Conservation (phyloP, 331 rosid species). For the Quercus phellos region DNA sequence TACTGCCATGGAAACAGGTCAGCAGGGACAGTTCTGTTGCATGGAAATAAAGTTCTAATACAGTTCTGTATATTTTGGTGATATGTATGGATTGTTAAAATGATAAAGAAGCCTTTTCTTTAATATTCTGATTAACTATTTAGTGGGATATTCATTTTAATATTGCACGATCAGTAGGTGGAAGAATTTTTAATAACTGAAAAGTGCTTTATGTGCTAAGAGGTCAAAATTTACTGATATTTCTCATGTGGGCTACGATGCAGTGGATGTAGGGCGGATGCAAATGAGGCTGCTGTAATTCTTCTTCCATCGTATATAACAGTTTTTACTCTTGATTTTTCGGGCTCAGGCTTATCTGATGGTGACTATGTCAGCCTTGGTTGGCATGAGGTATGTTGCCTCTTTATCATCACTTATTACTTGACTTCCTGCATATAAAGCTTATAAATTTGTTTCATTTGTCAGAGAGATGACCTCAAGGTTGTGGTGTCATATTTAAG, state of each 20-base stretch:
- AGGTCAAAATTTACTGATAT: slow-evolving; percentile 18
- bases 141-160: not conserved
- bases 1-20: slow-evolving; percentile 99
- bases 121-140: not conserved
- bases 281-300: slow-evolving; percentile 96
- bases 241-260: slow-evolving; percentile 33
- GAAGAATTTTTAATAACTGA: not conserved
- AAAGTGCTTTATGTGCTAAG: not conserved
- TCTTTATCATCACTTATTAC: slow-evolving; percentile 18
- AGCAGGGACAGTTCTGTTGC: slow-evolving; percentile 9
- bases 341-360: slow-evolving; percentile 96
- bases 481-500: slow-evolving; percentile 80
- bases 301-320: slow-evolving; percentile 97
- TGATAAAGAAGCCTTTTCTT: not conserved
- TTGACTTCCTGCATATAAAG: slow-evolving; percentile 14
- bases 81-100: not conserved
- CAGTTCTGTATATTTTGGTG: not conserved
- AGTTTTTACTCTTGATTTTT: slow-evolving; percentile 93
- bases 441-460: slow-evolving; percentile 29
- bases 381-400: slow-evolving; percentile 88
- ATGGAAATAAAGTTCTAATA: not conserved
- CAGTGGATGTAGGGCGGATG: slow-evolving; percentile 99
- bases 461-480: slow-evolving; percentile 94
- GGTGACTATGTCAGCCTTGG: slow-evolving; percentile 99
- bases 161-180: not conserved